A percentile compares a stretch with the other conserved stretches of the same genome.
Evolutionary conservation across 2,329 filamentous ascomycete species (phyloP).

Genomic region (Monosporascus sp.): DNA sequence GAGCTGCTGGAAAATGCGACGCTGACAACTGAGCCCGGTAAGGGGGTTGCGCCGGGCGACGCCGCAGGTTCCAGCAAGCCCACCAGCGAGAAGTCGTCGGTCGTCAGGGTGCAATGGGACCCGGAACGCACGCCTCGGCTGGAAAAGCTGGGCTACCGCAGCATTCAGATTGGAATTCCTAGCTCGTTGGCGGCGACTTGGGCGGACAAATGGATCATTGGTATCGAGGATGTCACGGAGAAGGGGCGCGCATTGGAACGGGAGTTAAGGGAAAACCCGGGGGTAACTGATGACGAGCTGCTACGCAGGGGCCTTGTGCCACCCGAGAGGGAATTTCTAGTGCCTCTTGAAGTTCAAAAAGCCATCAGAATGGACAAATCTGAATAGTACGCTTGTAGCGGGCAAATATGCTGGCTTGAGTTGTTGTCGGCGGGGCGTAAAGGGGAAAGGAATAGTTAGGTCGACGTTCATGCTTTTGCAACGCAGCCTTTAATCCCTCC

Average conservation of each 20-base stretch:
- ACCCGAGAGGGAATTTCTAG: constrained; percentile 35
- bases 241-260: constrained; percentile 42
- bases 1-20: constrained; percentile 35
- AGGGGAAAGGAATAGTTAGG: too few species aligned
- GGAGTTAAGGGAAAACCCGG: constrained; percentile 34
- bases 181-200: constrained; percentile 38
- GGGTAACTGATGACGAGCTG: constrained; percentile 30
- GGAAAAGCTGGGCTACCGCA: constrained; percentile 41
- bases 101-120: constrained; percentile 59
- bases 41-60: constrained; percentile 3
- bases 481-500: too few species aligned
- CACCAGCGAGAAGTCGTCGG: constrained; percentile 14
- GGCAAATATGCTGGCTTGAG: too few species aligned
- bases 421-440: too few species aligned
- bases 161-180: constrained; percentile 58
- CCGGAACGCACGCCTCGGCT: constrained; percentile 48
- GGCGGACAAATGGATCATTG: constrained; percentile 45
- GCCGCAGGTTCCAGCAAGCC: constrained; percentile 2
- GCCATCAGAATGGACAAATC: not conserved
- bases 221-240: constrained; percentile 54
- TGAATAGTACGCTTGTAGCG: too few species aligned
- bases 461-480: too few species aligned
- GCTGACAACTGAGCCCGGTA: constrained; percentile 22
- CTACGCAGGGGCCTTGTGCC: constrained; percentile 35
- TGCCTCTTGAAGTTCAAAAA: constrained; percentile 20